A percentile compares a stretch with the other conserved stretches of the same genome.
These are phyloP conservation scores for Wallacemonas rigidus DNA, from an alignment of 208 protist species.

Conservation along the genomic window DNA sequence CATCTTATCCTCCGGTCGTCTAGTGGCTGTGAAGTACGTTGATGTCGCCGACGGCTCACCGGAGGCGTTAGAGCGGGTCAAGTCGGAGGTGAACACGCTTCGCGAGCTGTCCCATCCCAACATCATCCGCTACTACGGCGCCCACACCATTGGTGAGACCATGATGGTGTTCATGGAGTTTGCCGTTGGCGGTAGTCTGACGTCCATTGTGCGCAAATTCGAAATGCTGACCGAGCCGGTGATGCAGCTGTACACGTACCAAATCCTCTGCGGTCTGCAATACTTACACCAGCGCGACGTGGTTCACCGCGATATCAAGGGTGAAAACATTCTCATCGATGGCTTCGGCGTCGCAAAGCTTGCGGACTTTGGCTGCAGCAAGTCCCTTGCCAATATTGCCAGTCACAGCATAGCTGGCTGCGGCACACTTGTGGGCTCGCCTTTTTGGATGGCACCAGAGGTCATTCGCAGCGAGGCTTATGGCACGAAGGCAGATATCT, in stretches of 20 bases:
- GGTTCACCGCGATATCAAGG: slow-evolving; percentile 93
- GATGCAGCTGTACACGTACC: slow-evolving; percentile 77
- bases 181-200: slow-evolving; percentile 82
- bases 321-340: slow-evolving; percentile 89
- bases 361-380: slow-evolving; percentile 90
- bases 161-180: slow-evolving; percentile 93
- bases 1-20: slow-evolving; percentile 55
- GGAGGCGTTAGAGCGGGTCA: slow-evolving; percentile 54
- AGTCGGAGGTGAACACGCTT: slow-evolving; percentile 76
- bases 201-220: slow-evolving; percentile 79
- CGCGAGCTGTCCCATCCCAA: slow-evolving; percentile 80
- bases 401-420: slow-evolving; percentile 61
- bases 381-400: slow-evolving; percentile 60
- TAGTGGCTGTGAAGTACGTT: slow-evolving; percentile 72
- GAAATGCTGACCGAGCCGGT: slow-evolving; percentile 68
- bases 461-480: slow-evolving; percentile 84
- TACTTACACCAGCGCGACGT: slow-evolving; percentile 90
- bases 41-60: slow-evolving; percentile 51
- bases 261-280: slow-evolving; percentile 76
- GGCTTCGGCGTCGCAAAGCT: slow-evolving; percentile 86
- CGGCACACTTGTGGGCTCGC: slow-evolving; percentile 76
- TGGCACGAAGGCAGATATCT: slow-evolving; percentile 91
- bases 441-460: slow-evolving; percentile 90
- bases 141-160: slow-evolving; percentile 56
- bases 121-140: slow-evolving; percentile 85